Evolutionary conservation across 306 rosid species (phyloP).

Genomic region (Potentilla sterilis): DNA sequence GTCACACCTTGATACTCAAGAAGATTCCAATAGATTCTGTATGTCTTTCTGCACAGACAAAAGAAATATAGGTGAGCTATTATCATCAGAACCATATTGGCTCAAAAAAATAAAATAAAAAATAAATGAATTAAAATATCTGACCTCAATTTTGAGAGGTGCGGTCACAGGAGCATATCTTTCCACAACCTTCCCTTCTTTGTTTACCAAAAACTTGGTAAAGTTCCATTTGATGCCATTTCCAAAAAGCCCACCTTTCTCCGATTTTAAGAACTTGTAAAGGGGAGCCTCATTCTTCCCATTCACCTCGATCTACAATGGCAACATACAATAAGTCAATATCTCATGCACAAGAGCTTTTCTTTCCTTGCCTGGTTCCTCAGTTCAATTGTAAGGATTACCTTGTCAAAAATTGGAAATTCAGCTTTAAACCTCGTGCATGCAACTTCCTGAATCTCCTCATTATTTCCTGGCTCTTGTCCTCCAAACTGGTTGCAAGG

Average conservation of each 20-base stretch:
- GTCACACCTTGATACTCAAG: constrained; percentile 42
- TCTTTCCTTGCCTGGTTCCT: neutral
- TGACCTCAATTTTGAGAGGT: constrained; percentile 82
- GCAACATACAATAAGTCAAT: neutral
- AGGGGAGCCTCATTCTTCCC: constrained; percentile 73
- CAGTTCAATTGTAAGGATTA: constrained; percentile 31
- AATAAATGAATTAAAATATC: constrained; percentile 3
- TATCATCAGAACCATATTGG: neutral
- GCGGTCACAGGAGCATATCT: constrained; percentile 90
- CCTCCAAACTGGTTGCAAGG: constrained; percentile 93
- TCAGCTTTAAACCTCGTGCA: constrained; percentile 88
- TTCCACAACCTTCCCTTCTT: constrained; percentile 79
- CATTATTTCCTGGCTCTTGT: constrained; percentile 86
- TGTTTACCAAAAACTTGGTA: constrained; percentile 79
- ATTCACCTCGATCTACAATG: constrained; percentile 66
- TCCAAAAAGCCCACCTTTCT: constrained; percentile 78
- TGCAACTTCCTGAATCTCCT: constrained; percentile 64
- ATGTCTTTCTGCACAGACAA: constrained; percentile 75
- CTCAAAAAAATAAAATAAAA: neutral
- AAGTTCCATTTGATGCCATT: constrained; percentile 93
- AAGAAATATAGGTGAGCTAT: constrained; percentile 12
- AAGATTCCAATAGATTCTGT: constrained; percentile 54
- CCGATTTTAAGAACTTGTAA: constrained; percentile 62
- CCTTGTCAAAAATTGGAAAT: constrained; percentile 88
- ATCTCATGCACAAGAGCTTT: neutral